Percentiles rank a stretch among this genome's conserved stretches.
These are phyloP conservation scores for Komagataella ulmi DNA, from an alignment of 805 yeast genomes.

Conservation along the genomic window DNA sequence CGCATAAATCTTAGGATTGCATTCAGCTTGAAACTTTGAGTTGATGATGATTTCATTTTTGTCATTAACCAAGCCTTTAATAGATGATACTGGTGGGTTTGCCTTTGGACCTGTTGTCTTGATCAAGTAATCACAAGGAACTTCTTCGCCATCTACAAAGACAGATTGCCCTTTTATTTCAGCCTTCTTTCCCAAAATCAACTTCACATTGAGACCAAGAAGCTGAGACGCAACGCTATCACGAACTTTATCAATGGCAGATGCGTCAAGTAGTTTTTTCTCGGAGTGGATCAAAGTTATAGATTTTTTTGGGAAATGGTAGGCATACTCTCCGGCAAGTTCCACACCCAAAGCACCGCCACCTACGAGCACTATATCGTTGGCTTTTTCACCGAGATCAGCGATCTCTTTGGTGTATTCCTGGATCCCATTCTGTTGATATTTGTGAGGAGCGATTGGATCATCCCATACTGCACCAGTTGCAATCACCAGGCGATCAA, in stretches of 20 bases:
- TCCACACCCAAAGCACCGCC: constrained; percentile 20
- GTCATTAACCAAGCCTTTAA: constrained; percentile 4
- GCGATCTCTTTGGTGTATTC: constrained; percentile 6
- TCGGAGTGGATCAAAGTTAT: constrained; percentile 12
- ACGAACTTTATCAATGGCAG: constrained; percentile 2
- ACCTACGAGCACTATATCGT: constrained; percentile 16
- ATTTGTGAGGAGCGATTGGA: constrained; percentile 8
- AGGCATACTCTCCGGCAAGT: constrained; percentile 17
- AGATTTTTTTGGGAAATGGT: constrained; percentile 10
- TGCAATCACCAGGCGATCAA: constrained; percentile 15
- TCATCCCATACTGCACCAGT: constrained; percentile 17
- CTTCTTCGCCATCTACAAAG: constrained; percentile 2
- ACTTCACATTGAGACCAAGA: constrained; percentile 6
- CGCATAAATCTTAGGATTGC: constrained; percentile 12
- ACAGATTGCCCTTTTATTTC: constrained; percentile 1
- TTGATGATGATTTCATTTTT: constrained; percentile 7
- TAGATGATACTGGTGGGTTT: neutral
- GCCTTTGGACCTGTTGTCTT: constrained; percentile 5
- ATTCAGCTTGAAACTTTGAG: constrained; percentile 11
- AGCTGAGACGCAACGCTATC: constrained; percentile 1
- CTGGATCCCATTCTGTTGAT: neutral
- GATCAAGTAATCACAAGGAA: constrained; percentile 5
- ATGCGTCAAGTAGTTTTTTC: constrained; percentile 4
- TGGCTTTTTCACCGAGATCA: constrained; percentile 9
- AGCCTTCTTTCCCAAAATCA: constrained; percentile 6